Conservation (phyloP, 2,329 filamentous ascomycete genomes). For the Diaporthe ampelina region DNA sequence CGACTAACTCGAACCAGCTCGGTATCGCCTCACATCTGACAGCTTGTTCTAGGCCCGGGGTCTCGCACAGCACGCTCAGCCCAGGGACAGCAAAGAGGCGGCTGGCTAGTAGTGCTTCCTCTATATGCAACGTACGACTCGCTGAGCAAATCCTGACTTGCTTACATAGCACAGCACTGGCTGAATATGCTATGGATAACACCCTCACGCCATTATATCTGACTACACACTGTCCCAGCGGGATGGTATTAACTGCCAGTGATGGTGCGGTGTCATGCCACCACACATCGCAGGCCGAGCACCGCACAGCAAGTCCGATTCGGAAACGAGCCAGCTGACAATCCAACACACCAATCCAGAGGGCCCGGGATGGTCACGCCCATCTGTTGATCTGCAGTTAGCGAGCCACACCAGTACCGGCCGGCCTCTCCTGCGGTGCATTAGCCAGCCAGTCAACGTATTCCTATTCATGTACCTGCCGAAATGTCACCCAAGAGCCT, state of each 20-base stretch:
- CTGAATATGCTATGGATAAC: not conserved
- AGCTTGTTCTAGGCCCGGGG: not conserved
- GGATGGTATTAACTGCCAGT: too few species aligned
- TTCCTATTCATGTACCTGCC: not conserved
- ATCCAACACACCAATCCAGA: not conserved
- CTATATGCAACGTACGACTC: not conserved
- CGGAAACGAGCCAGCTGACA: slow-evolving; percentile 2
- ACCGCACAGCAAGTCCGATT: not conserved
- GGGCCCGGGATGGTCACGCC: not conserved
- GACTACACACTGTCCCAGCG: not conserved
- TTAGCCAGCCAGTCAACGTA: not conserved
- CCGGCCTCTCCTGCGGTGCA: not conserved
- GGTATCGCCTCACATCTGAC: slow-evolving; percentile 2
- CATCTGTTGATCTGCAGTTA: not conserved
- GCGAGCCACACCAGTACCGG: not conserved
- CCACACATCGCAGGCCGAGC: not conserved
- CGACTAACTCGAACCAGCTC: not conserved
- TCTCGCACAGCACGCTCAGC: not conserved
- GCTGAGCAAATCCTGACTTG: not conserved
- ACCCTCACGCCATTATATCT: not conserved
- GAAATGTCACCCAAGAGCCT: not conserved
- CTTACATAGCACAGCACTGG: not conserved
- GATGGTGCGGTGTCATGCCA: not conserved
- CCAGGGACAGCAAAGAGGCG: not conserved
- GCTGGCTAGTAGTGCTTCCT: not conserved